These are phyloP conservation scores for Phytopythium litorale DNA, from an alignment of 352 stramenopile genomes.

Conservation along the genomic window DNA sequence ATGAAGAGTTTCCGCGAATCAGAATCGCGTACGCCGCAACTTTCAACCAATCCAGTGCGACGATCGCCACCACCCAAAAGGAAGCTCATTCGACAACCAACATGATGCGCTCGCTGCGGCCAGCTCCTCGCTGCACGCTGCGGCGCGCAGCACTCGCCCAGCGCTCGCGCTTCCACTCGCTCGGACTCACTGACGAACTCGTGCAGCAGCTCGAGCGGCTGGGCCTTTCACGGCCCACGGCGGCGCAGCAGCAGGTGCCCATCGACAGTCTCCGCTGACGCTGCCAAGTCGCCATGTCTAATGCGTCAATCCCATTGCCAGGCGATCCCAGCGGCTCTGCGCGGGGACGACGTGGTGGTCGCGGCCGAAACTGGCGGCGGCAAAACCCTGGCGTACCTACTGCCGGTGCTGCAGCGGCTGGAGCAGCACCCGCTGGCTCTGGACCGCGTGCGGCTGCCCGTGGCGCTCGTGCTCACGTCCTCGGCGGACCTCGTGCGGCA, in stretches of 20 bases:
- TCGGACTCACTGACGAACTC: slow-evolving; percentile 38
- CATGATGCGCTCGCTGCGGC: not conserved
- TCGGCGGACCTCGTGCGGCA: slow-evolving; percentile 87
- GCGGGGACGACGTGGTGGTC: slow-evolving; percentile 85
- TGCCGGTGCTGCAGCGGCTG: slow-evolving; percentile 86
- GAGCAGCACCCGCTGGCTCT: slow-evolving; percentile 25
- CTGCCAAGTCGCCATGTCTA: not conserved
- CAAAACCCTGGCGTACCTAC: slow-evolving; percentile 95
- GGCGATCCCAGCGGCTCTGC: slow-evolving; percentile 54
- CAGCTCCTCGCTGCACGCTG: not conserved
- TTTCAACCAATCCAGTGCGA: too few relatives aligned
- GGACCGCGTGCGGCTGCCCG: slow-evolving; percentile 39
- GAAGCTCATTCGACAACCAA: not conserved
- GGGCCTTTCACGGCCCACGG: slow-evolving; percentile 40
- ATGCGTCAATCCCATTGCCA: not conserved
- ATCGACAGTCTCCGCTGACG: not conserved
- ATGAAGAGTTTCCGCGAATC: not conserved
- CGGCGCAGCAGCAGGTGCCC: slow-evolving; percentile 37
- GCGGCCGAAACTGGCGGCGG: slow-evolving; percentile 93
- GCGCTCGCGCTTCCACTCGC: slow-evolving; percentile 42
- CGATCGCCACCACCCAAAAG: not conserved
- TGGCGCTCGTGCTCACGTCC: slow-evolving; percentile 78
- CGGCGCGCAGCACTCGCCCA: not conserved
- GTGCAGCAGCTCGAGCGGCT: slow-evolving; percentile 30
- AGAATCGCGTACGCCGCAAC: not conserved